Base-by-base conservation (phyloP, 2,329 filamentous ascomycete species). In the Diatrype stigma region DNA sequence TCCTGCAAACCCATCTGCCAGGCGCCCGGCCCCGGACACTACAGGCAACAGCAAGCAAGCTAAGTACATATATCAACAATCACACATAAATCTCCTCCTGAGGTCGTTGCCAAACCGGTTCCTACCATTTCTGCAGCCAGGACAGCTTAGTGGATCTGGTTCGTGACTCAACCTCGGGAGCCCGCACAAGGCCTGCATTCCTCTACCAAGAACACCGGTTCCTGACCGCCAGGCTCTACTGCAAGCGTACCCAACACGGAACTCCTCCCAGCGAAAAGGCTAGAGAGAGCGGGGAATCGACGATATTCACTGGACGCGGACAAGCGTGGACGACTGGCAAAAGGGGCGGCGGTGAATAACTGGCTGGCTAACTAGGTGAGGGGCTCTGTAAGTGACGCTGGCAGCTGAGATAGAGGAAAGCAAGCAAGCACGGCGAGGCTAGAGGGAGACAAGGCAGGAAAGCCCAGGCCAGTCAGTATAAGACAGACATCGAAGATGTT, bases 111-210 rank as follows among this genome's bases (percentile, higher is more conserved):
- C 44, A 52, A 54, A 53, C 51, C 42, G 50, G 51, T 59, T 57
- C 49, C 48, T 56, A 48, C 50, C 50, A 38, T 50, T n/a, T 47
- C 50, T 49, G 40, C 51, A 35, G 51, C 32, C 51, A 51, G 52
- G 51, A 54, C 50, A 55, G 42, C n/a, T 51, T 37, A 53, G 51
- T 47, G 49, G 54, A 56, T 60, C 57, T 54, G 53, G 58, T 61
- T 64, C 60, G 53, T 62, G 58, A 63, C 56, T 59, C 57, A 62
- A 58, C 53, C 45, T 62, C 64, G 64, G 64, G 63, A 66, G 54
- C 55, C 61, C 61, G 63, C 64, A 65, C 63, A 48, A 60, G 50
- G 56, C 54, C 54, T 59, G 62, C 63, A 63, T 62, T 62, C 56
- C 54, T 60, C 55, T 60, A 57, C 53, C 56, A 63, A 55, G 63